A percentile compares a stretch with the other conserved stretches of the same genome.
These are phyloP conservation scores for Metarhizium guizhouense DNA, from an alignment of 2,329 filamentous ascomycete species.

Conservation along the genomic window DNA sequence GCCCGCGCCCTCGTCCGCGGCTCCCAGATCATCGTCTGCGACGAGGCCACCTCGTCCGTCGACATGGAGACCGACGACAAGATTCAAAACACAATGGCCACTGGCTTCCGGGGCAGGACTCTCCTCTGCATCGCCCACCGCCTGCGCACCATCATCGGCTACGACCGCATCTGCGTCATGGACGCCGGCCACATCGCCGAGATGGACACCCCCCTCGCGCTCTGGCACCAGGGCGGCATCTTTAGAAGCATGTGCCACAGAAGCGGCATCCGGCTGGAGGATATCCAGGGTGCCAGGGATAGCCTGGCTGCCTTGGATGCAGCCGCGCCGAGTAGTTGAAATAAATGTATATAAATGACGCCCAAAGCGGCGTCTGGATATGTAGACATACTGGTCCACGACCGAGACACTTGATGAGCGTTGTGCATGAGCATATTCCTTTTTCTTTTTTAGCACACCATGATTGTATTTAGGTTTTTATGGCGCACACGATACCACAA, in stretches of 20 bases:
- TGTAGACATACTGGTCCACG: too few relatives aligned
- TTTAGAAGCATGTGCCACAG: slow-evolving; percentile 87
- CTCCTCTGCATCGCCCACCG: slow-evolving; percentile 89
- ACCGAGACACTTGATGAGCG: too few relatives aligned
- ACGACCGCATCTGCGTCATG: slow-evolving; percentile 96
- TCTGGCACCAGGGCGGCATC: slow-evolving; percentile 70
- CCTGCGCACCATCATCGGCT: slow-evolving; percentile 83
- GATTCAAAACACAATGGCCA: slow-evolving; percentile 83
- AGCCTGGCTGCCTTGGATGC: slow-evolving; percentile 17
- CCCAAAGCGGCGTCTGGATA: too few relatives aligned
- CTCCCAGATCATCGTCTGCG: slow-evolving; percentile 88
- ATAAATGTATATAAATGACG: neutral
- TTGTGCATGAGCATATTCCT: neutral
- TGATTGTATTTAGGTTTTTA: neutral
- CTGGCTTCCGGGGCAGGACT: slow-evolving; percentile 78
- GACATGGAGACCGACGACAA: slow-evolving; percentile 96
- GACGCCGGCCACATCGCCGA: slow-evolving; percentile 82
- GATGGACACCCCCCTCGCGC: slow-evolving; percentile 63
- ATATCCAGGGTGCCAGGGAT: slow-evolving; percentile 38
- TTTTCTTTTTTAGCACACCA: neutral
- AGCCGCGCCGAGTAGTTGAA: neutral
- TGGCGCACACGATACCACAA: too few relatives aligned
- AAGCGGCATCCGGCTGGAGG: slow-evolving; percentile 60
- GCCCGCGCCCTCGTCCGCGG: slow-evolving; percentile 82
- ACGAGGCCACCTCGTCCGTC: slow-evolving; percentile 88